These are phyloP conservation scores for Capsicum baccatum DNA, from an alignment of 257 asterid species.

Conservation along the genomic window DNA sequence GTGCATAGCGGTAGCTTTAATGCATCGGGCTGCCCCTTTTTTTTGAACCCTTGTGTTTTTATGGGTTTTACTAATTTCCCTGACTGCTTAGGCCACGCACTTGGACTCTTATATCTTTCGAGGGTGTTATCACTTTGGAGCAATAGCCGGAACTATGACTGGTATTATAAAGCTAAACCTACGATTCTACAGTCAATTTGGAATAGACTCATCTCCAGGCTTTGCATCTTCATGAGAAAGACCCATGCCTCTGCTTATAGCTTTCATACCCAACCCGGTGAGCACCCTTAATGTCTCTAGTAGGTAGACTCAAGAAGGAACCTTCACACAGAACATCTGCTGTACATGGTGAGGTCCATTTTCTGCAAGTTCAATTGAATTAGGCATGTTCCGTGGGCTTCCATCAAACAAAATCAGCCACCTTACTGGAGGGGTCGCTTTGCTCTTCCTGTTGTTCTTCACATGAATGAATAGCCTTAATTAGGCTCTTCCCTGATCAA, in stretches of 20 bases:
- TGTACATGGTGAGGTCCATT: not conserved
- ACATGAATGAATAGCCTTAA: not conserved
- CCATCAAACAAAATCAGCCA: slow-evolving; percentile 18
- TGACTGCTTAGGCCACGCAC: not conserved
- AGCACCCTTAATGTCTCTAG: too few relatives aligned
- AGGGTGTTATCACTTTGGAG: too few relatives aligned
- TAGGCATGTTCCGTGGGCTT: not conserved
- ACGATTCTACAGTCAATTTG: not conserved
- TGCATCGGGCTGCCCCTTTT: too few relatives aligned
- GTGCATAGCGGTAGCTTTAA: too few relatives aligned
- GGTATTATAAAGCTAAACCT: too few relatives aligned
- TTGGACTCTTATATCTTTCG: not conserved
- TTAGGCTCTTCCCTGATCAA: slow-evolving; percentile 1
- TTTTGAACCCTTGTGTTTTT: not conserved
- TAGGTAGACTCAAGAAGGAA: too few relatives aligned
- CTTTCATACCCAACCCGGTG: too few relatives aligned
- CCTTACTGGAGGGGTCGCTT: not conserved
- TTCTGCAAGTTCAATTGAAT: not conserved
- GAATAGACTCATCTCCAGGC: too few relatives aligned
- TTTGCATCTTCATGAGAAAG: too few relatives aligned
- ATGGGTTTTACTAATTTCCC: not conserved
- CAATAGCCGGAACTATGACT: too few relatives aligned
- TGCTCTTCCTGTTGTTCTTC: not conserved
- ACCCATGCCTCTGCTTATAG: too few relatives aligned
- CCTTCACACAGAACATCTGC: not conserved